A percentile compares a stretch with the other conserved stretches of the same genome.
Evolutionary conservation across 345 rosid genomes (phyloP).

Genomic region (Citrus maxima): DNA sequence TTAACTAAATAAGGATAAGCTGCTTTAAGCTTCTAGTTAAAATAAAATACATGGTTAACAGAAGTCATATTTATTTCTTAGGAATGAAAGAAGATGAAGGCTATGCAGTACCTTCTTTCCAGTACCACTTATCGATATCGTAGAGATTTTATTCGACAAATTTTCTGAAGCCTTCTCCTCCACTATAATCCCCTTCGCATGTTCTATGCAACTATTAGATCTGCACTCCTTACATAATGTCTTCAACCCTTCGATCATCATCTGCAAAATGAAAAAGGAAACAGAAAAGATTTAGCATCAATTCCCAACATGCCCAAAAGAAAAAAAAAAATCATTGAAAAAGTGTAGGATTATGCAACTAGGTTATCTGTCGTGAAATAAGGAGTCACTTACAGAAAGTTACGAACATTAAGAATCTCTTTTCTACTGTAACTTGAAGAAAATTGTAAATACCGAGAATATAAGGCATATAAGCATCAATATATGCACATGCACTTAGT

Average conservation of each 20-base stretch:
- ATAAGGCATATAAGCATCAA: background rate
- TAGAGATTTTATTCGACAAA: constrained; percentile 69
- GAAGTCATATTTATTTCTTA: background rate
- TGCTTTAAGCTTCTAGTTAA: background rate
- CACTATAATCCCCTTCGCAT: constrained; percentile 81
- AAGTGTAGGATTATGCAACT: background rate
- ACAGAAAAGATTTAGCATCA: background rate
- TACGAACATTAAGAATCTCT: background rate
- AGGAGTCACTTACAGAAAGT: background rate
- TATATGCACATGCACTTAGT: background rate
- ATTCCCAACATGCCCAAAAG: background rate
- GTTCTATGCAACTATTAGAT: constrained; percentile 89
- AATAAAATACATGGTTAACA: background rate
- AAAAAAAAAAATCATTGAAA: background rate
- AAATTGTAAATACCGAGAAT: background rate
- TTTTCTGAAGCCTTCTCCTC: constrained; percentile 75
- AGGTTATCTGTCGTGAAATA: background rate
- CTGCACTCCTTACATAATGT: constrained; percentile 62
- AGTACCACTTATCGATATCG: constrained; percentile 56
- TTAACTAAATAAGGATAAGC: background rate
- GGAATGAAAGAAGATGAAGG: background rate
- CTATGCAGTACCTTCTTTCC: constrained; percentile 56
- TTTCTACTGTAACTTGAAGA: background rate
- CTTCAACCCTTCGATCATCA: constrained; percentile 56
- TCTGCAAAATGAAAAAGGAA: constrained; percentile 28